Conservation (phyloP, 108 stramenopile species). For the Skeletonema tropicum region DNA sequence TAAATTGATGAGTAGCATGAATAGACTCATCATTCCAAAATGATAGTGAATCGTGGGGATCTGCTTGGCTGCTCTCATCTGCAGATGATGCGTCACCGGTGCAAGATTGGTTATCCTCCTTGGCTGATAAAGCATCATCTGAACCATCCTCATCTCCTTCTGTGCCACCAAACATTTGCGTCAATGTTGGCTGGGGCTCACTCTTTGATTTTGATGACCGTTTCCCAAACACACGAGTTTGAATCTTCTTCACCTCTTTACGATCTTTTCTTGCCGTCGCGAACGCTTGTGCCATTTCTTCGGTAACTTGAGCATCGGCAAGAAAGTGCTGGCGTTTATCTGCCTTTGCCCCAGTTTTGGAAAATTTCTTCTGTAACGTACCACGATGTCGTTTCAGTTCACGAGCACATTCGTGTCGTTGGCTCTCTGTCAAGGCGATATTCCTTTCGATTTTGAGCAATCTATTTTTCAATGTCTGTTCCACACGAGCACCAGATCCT, state of each 20-base stretch:
- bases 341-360: background rate
- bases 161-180: slow-evolving; percentile 16
- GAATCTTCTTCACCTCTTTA: slow-evolving; percentile 12
- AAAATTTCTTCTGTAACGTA: slow-evolving; percentile 32
- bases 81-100: slow-evolving; percentile 4
- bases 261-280: slow-evolving; percentile 1
- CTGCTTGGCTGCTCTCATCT: slow-evolving; percentile 5
- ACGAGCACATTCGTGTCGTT: slow-evolving; percentile 29
- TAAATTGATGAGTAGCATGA: slow-evolving; percentile 1
- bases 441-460: slow-evolving; percentile 39
- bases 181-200: slow-evolving; percentile 34
- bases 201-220: background rate
- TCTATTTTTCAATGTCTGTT: slow-evolving; percentile 38
- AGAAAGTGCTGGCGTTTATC: slow-evolving; percentile 27
- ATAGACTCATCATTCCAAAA: slow-evolving; percentile 22
- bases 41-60: slow-evolving; percentile 10
- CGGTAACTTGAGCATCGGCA: slow-evolving; percentile 28
- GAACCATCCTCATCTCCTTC: slow-evolving; percentile 6
- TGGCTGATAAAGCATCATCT: slow-evolving; percentile 9
- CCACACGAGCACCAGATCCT: slow-evolving; percentile 36
- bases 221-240: slow-evolving; percentile 28
- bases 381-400: slow-evolving; percentile 34
- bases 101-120: slow-evolving; percentile 5
- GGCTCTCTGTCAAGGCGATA: slow-evolving; percentile 29
- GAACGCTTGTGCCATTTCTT: slow-evolving; percentile 6